Evolutionary conservation across 2,329 filamentous ascomycete species (phyloP).

Genomic region (Cryphonectria carpinicola): DNA sequence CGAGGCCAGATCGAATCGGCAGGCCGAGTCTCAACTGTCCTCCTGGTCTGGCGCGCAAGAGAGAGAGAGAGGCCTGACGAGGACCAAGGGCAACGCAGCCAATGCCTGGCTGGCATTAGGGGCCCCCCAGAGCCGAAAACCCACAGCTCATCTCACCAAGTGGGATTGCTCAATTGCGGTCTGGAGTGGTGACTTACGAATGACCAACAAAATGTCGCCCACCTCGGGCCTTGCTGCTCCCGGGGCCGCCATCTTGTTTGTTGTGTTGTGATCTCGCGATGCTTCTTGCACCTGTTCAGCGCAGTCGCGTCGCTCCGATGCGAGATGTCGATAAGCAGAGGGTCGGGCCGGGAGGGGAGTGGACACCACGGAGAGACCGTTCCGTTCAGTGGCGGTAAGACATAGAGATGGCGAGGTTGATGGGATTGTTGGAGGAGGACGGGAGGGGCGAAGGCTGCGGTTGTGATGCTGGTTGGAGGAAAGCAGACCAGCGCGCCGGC

Average conservation of each 20-base stretch:
- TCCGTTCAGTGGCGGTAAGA: constrained; percentile 27
- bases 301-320: constrained; percentile 4
- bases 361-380: constrained; percentile 24
- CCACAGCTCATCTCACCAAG: constrained; percentile 30
- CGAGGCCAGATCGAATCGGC: background rate
- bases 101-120: constrained; percentile 22
- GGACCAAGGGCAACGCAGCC: constrained; percentile 13
- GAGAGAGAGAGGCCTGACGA: constrained; percentile 6
- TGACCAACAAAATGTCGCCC: constrained; percentile 71
- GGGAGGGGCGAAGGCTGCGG: background rate
- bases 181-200: constrained; percentile 60
- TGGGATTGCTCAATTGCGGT: constrained; percentile 22
- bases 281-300: constrained; percentile 10
- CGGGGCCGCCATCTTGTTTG: constrained; percentile 35
- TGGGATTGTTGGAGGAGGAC: constrained; percentile 10
- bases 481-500: constrained; percentile 14
- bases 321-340: constrained; percentile 1
- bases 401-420: constrained; percentile 24
- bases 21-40: background rate
- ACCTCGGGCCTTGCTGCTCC: constrained; percentile 58
- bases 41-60: background rate
- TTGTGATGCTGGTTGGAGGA: background rate
- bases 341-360: constrained; percentile 17
- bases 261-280: constrained; percentile 26
- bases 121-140: constrained; percentile 26